Base-by-base conservation (phyloP, 192 early-diverging fungal genomes). In the Coemansia sp. region DNA sequence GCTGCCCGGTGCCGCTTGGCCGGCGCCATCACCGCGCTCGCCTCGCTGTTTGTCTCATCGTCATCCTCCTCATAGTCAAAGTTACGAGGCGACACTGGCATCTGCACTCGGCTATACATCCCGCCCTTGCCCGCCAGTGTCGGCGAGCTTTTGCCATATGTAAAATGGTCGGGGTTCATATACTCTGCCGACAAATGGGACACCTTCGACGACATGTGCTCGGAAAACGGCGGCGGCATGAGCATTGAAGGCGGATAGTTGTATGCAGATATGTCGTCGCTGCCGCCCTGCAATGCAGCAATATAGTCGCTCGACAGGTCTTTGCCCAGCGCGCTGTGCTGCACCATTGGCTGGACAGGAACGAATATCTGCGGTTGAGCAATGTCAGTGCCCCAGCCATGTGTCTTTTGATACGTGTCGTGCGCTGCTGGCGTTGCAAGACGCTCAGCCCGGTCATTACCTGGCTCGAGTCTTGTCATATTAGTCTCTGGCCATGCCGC, bases 301-400 rank as follows among this genome's bases (percentile, higher is more conserved):
- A 79, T 79, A 27, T 64, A 72, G 49, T 70, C 68, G 16, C 47
- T 25, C 3, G 77, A 61, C 16, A 49, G 65, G 53, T 69, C 71
- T 16, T 10, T 67, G 57, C 60, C 69, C 43, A 61, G 59, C 6
- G 67, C 77, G 54, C 77, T 64, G 14, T 74, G 65, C 4, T 52
- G 71, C 31, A 69, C 31, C 25, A 79, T 59, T 8, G 67, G 68
- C 52, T 55, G 77, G 22, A 57, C 31, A 4, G 71, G 59, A 12
- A 70, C 71, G 43, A 70, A 69, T 12, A 79, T 69, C 16, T 70
- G 61, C 6, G 71, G 77, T 29, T 66, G 64, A 27, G 26, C 17
- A 7, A 11, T n/a, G 17, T 19, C 7, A 17, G 11, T 45, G 41
- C 14, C 41, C 41, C 41, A 45, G 41, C 41, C 41, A 45, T 45